Evolutionary conservation across 345 rosid genomes (phyloP), one percentile per base, ranked within the genome.

Genomic region (Passiflora organensis): DNA sequence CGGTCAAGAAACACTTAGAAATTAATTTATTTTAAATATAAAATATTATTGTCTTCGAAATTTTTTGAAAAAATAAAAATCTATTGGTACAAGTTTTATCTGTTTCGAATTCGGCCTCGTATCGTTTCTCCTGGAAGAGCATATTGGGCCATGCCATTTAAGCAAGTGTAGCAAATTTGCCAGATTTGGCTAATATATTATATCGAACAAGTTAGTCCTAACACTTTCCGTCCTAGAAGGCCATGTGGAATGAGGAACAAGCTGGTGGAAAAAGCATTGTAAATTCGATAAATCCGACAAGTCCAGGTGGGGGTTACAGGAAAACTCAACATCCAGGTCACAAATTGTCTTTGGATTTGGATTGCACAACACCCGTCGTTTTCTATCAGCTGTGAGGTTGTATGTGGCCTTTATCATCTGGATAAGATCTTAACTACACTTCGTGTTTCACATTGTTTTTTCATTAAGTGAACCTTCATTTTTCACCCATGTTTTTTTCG

Each of bases 251-350:
- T 9, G 37, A 50, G 37, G 6, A 14, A 10, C n/a, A 1, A 24
- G 13, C 39, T 24, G 37, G 13, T 50, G 21, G 54, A 8, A 15
- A 2, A 50, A 28, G 2, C 37, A 41, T 28, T 6, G 17, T 6
- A 9, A 9, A 6, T n/a, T 15, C 54, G 17, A 50, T 16, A 32
- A 43, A 53, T 44, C 69, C 59, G 66, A 63, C 69, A 63, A 13
- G 2, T 17, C 63, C 63, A 59, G 49, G 56, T 67, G 70, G 70
- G 59, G n/a, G 37, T 25, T 36, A 46, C 56, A 39, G 23, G 14
- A 55, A 66, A 62, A 58, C 53, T 54, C 28, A 39, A 50, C 17
- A 23, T 34, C 64, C 64, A 32, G 50, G 65, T 58, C 60, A 39
- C 56, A 28, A 10, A 19, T 14, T 36, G 63, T 59, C 38, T 13